Base-by-base conservation (phyloP, 305 asterid species). In the Striga hermonthica region DNA sequence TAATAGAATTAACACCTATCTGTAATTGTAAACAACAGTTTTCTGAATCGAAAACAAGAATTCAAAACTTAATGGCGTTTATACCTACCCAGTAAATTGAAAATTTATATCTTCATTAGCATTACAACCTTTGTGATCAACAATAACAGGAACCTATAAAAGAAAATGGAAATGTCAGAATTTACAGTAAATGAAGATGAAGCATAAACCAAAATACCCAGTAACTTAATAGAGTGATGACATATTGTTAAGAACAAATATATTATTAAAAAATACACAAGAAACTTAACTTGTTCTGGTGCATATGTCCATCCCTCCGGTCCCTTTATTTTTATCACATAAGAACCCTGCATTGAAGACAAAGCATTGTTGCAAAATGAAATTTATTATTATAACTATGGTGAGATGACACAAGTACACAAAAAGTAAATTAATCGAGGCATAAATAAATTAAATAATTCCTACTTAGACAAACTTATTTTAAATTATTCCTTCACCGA, bases 241-340 rank as follows among this genome's bases (percentile, higher is more conserved):
- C 54, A 49, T 39, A 55, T 71, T 44, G 16, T 53, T 45, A 50
- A 48, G 34, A 61, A 43, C 65, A 65, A 72, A 68, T 11, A 38
- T 11, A 53, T 39, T 52, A 45, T 58, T 49, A 44, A 63, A 36
- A 55, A 70, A 65, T 67, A 70, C 66, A 61, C 65, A 71, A 77
- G 69, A 53, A 69, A 82, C 98, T 84, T 78, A 87, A 91, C 98
- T 75, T 87, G 96, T 79, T 92, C 85, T 45, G 97, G 95, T 74
- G 84, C 81, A 90, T 83, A 87, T 53, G 96, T 83, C 97, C 98
- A 92, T 59, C 98, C 98, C 69, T 84, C 86, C 5, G 96, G 96
- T 62, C 97, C 98, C 84, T 83, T 92, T 67, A 87, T 83, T 81
- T 92, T 92, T 62, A 92, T 78, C 75, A 86, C 71, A 79, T 86